Conservation (phyloP, 805 yeast species). For the Wickerhamiella brachini region DNA sequence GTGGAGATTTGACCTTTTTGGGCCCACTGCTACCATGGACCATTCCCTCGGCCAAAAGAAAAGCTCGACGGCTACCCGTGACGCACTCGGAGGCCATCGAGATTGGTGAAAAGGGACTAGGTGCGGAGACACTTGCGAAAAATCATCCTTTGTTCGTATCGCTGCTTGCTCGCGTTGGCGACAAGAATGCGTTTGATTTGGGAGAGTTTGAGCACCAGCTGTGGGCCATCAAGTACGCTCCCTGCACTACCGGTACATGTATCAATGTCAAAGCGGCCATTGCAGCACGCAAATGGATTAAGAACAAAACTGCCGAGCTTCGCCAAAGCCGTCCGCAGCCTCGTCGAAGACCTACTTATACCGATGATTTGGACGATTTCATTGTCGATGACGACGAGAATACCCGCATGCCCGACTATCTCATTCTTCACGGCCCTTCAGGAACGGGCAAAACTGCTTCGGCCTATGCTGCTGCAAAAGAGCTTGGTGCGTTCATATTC, state of each 20-base stretch:
- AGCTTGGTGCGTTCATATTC: conserved; percentile 55
- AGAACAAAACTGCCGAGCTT: conserved; percentile 3
- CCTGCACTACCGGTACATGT: conserved; percentile 4
- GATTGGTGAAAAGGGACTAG: neutral
- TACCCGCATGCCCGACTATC: conserved; percentile 22
- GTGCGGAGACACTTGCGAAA: neutral
- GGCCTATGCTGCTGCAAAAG: conserved; percentile 51
- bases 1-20: neutral
- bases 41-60: neutral
- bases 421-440: conserved; percentile 43
- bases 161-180: neutral
- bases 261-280: conserved; percentile 2
- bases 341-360: conserved; percentile 4
- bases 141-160: neutral
- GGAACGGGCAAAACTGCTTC: conserved; percentile 74
- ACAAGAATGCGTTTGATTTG: conserved; percentile 15
- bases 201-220: conserved; percentile 18
- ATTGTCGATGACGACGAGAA: conserved; percentile 21
- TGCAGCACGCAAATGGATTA: conserved; percentile 8
- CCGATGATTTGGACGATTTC: conserved; percentile 16
- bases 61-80: neutral
- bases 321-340: neutral
- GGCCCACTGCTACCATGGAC: neutral
- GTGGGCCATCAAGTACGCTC: conserved; percentile 21
- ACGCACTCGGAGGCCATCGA: neutral